phyloP scores from a whole-genome alignment of 345 rosid species.

The Hypericum perforatum region DNA sequence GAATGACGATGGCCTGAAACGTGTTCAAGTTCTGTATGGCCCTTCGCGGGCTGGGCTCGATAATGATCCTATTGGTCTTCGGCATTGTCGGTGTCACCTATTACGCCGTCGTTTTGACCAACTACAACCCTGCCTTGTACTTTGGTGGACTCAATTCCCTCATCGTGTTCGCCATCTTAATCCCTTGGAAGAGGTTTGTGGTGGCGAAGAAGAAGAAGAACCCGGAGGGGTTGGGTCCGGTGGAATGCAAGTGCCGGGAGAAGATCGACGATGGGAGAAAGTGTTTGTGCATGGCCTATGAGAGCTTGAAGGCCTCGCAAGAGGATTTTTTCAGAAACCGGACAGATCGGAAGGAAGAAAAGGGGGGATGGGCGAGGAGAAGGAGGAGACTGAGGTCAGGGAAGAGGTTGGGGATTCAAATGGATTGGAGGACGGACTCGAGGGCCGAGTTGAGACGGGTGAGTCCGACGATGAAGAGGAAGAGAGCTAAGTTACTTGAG shows the following conservation, averaged over 20 bases:
- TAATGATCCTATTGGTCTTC: conserved; percentile 61
- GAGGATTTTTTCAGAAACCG: conserved; percentile 60
- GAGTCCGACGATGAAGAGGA: conserved; percentile 55
- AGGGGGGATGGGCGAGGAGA: conserved; percentile 12
- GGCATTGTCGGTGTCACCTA: conserved; percentile 57
- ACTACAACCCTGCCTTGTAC: conserved; percentile 62
- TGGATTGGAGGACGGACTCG: conserved; percentile 22
- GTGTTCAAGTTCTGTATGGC: conserved; percentile 72
- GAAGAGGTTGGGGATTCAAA: conserved; percentile 16
- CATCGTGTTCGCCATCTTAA: conserved; percentile 29
- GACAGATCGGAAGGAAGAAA: conserved; percentile 18
- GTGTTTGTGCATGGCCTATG: conserved; percentile 76
- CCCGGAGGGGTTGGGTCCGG: no score
- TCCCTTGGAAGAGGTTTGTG: no score
- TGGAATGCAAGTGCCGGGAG: no score
- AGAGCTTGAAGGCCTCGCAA: conserved; percentile 71
- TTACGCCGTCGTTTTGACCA: no score
- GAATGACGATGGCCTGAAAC: conserved; percentile 65
- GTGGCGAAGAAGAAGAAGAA: no score
- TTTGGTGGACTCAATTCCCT: conserved; percentile 46
- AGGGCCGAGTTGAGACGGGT: conserved; percentile 16
- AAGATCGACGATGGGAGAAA: conserved; percentile 41
- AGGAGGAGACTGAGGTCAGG: conserved; percentile 12
- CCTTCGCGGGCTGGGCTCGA: conserved; percentile 67
- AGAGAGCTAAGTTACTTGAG: conserved; percentile 64